Conservation (phyloP, 345 rosid genomes). For the Hirschfeldia incana region DNA sequence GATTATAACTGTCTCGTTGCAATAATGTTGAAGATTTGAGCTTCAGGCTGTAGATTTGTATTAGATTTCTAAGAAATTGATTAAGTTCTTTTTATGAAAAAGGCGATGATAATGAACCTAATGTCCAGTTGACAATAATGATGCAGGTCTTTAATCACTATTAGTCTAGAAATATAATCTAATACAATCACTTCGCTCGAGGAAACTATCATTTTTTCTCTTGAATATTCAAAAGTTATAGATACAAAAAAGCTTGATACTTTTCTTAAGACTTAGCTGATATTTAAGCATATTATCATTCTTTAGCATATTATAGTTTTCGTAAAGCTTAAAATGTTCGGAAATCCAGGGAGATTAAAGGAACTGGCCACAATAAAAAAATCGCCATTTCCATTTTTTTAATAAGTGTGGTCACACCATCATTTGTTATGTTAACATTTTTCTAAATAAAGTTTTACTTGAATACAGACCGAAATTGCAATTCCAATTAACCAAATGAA, state of each 20-base stretch:
- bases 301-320: constrained; percentile 2
- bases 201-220: constrained; percentile 6
- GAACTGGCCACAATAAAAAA: constrained; percentile 11
- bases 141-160: constrained; percentile 21
- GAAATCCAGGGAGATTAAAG: constrained; percentile 32
- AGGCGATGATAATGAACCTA: constrained; percentile 10
- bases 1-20: not conserved
- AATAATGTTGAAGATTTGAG: not conserved
- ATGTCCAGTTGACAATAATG: constrained; percentile 28
- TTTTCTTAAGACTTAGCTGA: constrained; percentile 4
- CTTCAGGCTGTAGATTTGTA: not conserved
- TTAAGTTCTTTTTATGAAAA: not conserved
- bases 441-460: not conserved
- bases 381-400: not conserved
- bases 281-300: not conserved
- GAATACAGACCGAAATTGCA: not conserved
- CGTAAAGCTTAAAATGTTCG: constrained; percentile 30
- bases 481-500: not conserved
- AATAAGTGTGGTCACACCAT: constrained; percentile 6
- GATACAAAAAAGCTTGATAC: not conserved
- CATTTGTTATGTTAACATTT: not conserved
- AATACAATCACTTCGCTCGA: constrained; percentile 32
- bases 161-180: constrained; percentile 16
- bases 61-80: not conserved
- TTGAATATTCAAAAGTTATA: constrained; percentile 9